Evolutionary conservation across 73 alveolate genomes (phyloP).

Genomic region (Paramecium sonneborni): DNA sequence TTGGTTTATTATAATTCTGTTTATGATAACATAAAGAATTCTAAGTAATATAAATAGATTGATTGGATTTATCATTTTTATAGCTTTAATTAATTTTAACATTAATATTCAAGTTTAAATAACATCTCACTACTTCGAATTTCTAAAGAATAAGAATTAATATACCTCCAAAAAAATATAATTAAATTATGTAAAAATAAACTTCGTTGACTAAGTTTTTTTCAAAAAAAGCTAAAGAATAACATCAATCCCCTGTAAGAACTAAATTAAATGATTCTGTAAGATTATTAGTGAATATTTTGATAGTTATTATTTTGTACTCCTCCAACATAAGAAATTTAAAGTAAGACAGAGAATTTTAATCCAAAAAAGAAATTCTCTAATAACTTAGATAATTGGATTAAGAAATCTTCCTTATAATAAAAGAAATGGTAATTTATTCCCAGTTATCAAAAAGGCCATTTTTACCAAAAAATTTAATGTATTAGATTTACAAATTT

Average conservation of each 20-base stretch:
- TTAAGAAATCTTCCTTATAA: background rate
- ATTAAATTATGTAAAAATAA: slow-evolving; percentile 27
- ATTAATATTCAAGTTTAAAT: too few species aligned
- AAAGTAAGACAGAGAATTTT: background rate
- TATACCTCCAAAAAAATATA: slow-evolving; percentile 1
- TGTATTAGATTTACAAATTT: slow-evolving; percentile 6
- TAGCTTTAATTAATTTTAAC: too few species aligned
- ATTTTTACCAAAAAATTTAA: slow-evolving; percentile 3
- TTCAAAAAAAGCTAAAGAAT: background rate
- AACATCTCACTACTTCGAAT: too few species aligned
- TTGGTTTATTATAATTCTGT: too few species aligned
- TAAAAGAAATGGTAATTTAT: slow-evolving; percentile 7
- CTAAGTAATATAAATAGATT: too few species aligned
- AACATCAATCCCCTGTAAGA: background rate
- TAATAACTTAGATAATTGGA: background rate
- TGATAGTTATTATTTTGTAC: background rate
- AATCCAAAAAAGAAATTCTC: background rate
- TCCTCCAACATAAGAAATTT: slow-evolving; percentile 12
- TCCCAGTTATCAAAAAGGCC: background rate
- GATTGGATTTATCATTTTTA: too few species aligned
- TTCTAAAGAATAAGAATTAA: background rate
- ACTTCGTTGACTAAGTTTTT: background rate
- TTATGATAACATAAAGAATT: too few species aligned
- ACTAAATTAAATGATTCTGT: background rate
- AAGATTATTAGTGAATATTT: background rate